Conservation (phyloP, 2,329 filamentous ascomycete genomes). For the Sclerotinia borealis region DNA sequence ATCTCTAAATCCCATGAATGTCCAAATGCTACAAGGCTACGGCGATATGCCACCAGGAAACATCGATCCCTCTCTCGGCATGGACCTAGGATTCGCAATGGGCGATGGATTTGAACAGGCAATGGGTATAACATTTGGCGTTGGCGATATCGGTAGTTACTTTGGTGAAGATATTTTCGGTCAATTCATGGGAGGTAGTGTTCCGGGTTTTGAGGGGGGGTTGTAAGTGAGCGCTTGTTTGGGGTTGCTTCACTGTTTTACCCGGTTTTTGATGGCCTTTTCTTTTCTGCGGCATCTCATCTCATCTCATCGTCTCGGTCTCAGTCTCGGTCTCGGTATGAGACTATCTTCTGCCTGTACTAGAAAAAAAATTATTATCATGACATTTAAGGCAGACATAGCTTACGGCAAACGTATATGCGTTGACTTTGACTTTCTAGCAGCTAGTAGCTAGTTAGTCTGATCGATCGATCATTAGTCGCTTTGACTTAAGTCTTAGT, state of each 20-base stretch:
- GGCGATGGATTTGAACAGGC: slow-evolving; percentile 33
- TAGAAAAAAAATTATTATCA: no score
- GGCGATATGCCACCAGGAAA: slow-evolving; percentile 17
- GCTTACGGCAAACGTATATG: neutral
- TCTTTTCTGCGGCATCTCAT: neutral
- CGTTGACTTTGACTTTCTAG: neutral
- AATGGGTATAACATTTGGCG: slow-evolving; percentile 31
- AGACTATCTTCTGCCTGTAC: neutral
- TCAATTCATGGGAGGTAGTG: slow-evolving; percentile 17
- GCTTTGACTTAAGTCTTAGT: neutral
- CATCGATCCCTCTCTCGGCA: slow-evolving; percentile 28
- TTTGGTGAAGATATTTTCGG: slow-evolving; percentile 29
- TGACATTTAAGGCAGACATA: neutral
- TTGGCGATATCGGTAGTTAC: slow-evolving; percentile 29
- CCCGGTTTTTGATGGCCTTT: neutral
- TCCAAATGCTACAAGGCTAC: slow-evolving; percentile 18
- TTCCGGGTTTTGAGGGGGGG: slow-evolving; percentile 19
- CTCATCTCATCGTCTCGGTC: no score
- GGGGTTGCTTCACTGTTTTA: neutral
- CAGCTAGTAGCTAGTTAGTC: neutral
- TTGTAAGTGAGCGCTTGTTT: neutral
- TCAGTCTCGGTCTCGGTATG: no score
- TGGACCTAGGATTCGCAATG: slow-evolving; percentile 28
- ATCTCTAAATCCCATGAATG: slow-evolving; percentile 14
- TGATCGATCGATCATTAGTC: no score